phyloP scores from a whole-genome alignment of 495 filamentous ascomycete species.

The Podospora sp. region DNA sequence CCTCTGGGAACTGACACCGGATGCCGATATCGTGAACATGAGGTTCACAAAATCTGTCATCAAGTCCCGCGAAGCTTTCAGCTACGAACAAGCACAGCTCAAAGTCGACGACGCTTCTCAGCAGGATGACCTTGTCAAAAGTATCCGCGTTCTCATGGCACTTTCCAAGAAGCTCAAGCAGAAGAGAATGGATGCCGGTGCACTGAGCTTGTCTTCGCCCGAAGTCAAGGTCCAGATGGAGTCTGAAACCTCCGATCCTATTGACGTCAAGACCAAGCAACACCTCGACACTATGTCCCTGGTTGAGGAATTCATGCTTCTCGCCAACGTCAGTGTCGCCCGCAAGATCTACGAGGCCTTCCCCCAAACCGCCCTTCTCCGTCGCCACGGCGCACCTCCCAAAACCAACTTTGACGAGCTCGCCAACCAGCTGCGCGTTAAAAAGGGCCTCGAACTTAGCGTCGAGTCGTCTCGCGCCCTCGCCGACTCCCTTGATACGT shows the following conservation, averaged over 20 bases:
- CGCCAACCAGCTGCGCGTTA: slow-evolving; percentile 81
- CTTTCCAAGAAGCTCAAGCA: slow-evolving; percentile 94
- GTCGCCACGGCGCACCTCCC: slow-evolving; percentile 87
- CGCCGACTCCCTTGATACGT: slow-evolving; percentile 85
- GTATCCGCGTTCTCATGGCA: slow-evolving; percentile 84
- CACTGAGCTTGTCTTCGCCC: slow-evolving; percentile 89
- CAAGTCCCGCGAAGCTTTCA: slow-evolving; percentile 95
- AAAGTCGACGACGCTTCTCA: slow-evolving; percentile 87
- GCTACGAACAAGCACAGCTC: slow-evolving; percentile 92
- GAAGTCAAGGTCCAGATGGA: slow-evolving; percentile 94
- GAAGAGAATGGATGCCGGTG: slow-evolving; percentile 94
- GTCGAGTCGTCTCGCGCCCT: slow-evolving; percentile 86
- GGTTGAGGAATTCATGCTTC: slow-evolving; percentile 98
- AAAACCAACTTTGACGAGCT: slow-evolving; percentile 96
- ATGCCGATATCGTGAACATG: slow-evolving; percentile 79
- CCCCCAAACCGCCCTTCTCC: slow-evolving; percentile 91
- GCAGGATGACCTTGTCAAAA: slow-evolving; percentile 82
- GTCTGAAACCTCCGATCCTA: slow-evolving; percentile 91
- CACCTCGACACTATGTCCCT: slow-evolving; percentile 95
- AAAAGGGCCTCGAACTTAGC: slow-evolving; percentile 73
- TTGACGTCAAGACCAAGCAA: slow-evolving; percentile 93
- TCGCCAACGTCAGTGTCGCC: slow-evolving; percentile 94
- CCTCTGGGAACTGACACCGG: slow-evolving; percentile 85
- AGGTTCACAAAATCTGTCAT: slow-evolving; percentile 97
- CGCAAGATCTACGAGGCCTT: slow-evolving; percentile 84